Base-by-base conservation (phyloP, 345 rosid genomes). In the Brassica cretica region DNA sequence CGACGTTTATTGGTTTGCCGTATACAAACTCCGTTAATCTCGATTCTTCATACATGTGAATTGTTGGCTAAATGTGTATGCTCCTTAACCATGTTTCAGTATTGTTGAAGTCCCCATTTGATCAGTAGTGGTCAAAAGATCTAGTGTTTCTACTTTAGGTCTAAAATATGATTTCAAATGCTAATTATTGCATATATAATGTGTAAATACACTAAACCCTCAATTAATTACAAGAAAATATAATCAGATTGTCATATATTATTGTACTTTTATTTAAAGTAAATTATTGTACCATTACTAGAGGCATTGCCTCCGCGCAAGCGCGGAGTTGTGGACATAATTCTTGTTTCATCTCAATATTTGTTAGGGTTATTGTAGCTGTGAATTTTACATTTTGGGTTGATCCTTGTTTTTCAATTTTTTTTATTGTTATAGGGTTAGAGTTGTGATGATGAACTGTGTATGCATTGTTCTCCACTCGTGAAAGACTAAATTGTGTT, bases 1-100 rank as follows among this genome's bases (percentile, higher is more conserved):
- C 55, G 55, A 5, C 76, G 44, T 55, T 71, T 77, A 77, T 65
- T 77, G 41, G 14, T 63, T 33, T 51, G 19, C 19, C 62, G 10
- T 49, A n/a, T 49, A 5, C 25, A 62, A 55, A 65, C 68, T 76
- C 33, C 1, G 6, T 51, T 62, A 35, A 49, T 70, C 37, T 76
- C 55, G 8, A 10, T 70, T 69, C 55, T 32, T 21, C 19, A 14
- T 21, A 49, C 18, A 14, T 58, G 19, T 27, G 39, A 37, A 5
- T 12, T 49, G n/a, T 49, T 49, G 18, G 56, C 56, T 49, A 49
- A n/a, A 4, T 14, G 19, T 49, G 15, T 4, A 49, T 49, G 18
- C 55, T 14, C 19, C 8, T 14, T n/a, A 5, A 49, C 56, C 56
- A 49, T 46, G 16, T 46, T 46, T 46, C 7, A n/a, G 8, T 49